Evolutionary conservation across 148 eudicot species (phyloP), one percentile per base, ranked within the genome.

Genomic region (Nyssa sinensis): DNA sequence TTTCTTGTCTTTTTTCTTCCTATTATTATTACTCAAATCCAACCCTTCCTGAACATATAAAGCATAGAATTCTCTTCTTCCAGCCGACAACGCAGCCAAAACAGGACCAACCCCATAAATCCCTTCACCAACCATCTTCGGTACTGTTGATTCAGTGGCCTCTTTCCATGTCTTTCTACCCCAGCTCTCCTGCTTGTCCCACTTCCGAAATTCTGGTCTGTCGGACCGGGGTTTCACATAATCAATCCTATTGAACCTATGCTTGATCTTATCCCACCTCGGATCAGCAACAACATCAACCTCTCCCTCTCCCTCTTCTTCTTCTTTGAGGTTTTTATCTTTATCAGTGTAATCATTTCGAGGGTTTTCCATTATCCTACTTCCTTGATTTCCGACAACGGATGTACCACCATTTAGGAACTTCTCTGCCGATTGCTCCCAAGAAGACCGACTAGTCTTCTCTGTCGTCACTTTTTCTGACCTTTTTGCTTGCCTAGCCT

Each of bases 41-140:
- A 96, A 57, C 47, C 97, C 97, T 77, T 96, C 98, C 67, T 91
- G 97, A 60, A 93, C 86, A 77, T 91, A 96, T 37, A 96, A 77
- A 9, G 80, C 72, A 65, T 92, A 95, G 64, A 95, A 84, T 60
- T 92, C 99, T 80, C 99, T 89, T 78, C 97, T 87, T 23, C 86
- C 83, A 7, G 96, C 85, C 23, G 90, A 88, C 53, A 95, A 81
- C 61, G 99, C 97, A 73, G 99, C 99, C 72, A 95, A 84, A 71
- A 95, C 90, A 2, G 99, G 99, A 11, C 99, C 99, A 53, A 95
- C 94, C 16, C 99, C 99, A 67, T 95, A 95, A 33, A 95, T 72
- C 31, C 94, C 94, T 79, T 95, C 97, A 47, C 99, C 97, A 51
- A 81, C 77, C 89, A 95, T 89, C 77, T 83, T 92, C 21, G 99